A percentile compares a stretch with the other conserved stretches of the same genome.
phyloP scores from a whole-genome alignment of 257 asterid genomes.

The Primulina eburnea region DNA sequence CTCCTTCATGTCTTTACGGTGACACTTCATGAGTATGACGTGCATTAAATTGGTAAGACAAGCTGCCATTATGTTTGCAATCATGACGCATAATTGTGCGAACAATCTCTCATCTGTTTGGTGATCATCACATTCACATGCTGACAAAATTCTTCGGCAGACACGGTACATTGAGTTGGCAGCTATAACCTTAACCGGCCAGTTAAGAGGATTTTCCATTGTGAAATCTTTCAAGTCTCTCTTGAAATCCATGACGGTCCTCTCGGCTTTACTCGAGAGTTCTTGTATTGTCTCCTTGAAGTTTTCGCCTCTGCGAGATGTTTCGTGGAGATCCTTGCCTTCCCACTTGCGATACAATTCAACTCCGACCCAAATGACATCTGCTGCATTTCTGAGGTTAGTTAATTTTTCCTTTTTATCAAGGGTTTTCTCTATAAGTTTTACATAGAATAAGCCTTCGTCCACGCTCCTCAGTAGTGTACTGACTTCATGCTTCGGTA shows the following conservation, averaged over 20 bases:
- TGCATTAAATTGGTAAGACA: slow-evolving; percentile 36
- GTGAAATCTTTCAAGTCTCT: slow-evolving; percentile 10
- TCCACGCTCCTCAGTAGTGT: slow-evolving; percentile 27
- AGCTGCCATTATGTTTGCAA: slow-evolving; percentile 40
- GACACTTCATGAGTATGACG: slow-evolving; percentile 38
- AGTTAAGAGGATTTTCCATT: slow-evolving; percentile 10
- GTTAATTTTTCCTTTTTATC: slow-evolving; percentile 24
- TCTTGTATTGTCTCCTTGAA: slow-evolving; percentile 28
- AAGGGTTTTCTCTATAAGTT: slow-evolving; percentile 33
- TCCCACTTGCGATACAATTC: slow-evolving; percentile 38
- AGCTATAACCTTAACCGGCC: slow-evolving; percentile 21
- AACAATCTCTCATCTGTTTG: slow-evolving; percentile 30
- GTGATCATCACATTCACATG: slow-evolving; percentile 21
- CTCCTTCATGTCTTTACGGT: slow-evolving; percentile 31
- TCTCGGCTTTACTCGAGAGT: slow-evolving; percentile 18
- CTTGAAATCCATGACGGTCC: slow-evolving; percentile 9
- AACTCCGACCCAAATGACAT: slow-evolving; percentile 31
- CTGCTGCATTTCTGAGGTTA: slow-evolving; percentile 39
- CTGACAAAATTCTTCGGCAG: slow-evolving; percentile 12
- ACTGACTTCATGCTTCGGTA: slow-evolving; percentile 18
- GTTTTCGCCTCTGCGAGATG: slow-evolving; percentile 30
- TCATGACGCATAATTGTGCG: slow-evolving; percentile 30
- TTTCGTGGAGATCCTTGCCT: slow-evolving; percentile 35
- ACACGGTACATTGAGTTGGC: slow-evolving; percentile 19
- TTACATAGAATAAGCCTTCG: slow-evolving; percentile 38